Evolutionary conservation across 1,284 basidiomycete genomes (phyloP).

Genomic region (Naganishia albida): DNA sequence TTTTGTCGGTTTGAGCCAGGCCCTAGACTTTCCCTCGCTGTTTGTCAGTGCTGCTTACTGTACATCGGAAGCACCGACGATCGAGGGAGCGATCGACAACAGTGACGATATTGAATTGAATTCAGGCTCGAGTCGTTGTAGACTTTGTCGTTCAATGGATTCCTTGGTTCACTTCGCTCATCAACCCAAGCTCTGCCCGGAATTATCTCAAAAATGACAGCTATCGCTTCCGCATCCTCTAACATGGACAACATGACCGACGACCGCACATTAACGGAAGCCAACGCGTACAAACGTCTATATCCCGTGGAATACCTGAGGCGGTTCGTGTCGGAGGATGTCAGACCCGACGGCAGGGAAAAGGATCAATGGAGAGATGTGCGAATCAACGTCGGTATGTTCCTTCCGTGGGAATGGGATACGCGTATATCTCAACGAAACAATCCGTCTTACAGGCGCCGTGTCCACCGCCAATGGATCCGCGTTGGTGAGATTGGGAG

Average conservation of each 20-base stretch:
- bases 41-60: background rate
- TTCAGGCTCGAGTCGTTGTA: background rate
- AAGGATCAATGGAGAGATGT: constrained; percentile 66
- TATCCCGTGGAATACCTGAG: constrained; percentile 79
- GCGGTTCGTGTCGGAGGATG: constrained; percentile 69
- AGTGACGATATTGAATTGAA: constrained; percentile 14
- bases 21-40: background rate
- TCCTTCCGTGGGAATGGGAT: background rate
- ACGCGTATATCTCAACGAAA: too few species aligned
- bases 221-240: background rate
- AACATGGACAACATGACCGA: background rate
- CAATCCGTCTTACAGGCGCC: constrained; percentile 60
- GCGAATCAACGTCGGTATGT: constrained; percentile 71
- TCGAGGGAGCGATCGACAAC: constrained; percentile 12
- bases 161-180: background rate
- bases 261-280: constrained; percentile 41
- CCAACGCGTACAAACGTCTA: constrained; percentile 74
- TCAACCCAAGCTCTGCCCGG: background rate
- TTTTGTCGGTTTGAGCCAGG: background rate
- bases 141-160: background rate
- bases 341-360: constrained; percentile 74
- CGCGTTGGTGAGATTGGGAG: constrained; percentile 81
- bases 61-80: background rate
- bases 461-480: constrained; percentile 89
- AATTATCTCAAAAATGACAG: background rate